Evolutionary conservation across 2,329 filamentous ascomycete genomes (phyloP), one percentile per base, ranked within the genome.

Genomic region (Elsinoe necatrix): DNA sequence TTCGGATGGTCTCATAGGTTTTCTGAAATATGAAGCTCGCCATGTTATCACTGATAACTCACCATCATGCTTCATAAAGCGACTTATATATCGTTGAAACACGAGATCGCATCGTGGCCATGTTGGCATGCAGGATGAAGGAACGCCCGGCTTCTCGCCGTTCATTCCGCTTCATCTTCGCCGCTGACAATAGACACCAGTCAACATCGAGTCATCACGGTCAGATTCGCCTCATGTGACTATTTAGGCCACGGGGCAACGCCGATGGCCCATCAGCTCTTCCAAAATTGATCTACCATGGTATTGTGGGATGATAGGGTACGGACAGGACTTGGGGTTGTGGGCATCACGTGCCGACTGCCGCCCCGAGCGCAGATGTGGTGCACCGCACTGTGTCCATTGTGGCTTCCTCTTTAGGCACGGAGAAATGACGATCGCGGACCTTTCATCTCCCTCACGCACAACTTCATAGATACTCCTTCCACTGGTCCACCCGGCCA

Each of bases 341-440:
- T 3, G 14, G 9, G 34, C 12, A 23, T 48, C 43, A 48, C 43
- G 43, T 48, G 43, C 43, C 21, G 23, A n/a, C 2, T 2, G 8
- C 23, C 12, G 23, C 5, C 27, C 4, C 8, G n/a, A 29, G 6
- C n/a, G 21, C 39, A 43, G 21, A 43, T 29, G 14, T 37, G 39
- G 39, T 43, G 7, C 16, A 37, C 34, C 34, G 34, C 12, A 37
- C 16, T 16, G 39, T 20, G 20, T 16, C 39, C 39, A 4, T 20
- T 23, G 7, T 48, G 43, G 25, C 43, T 48, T 48, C 43, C 43
- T 48, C 14, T 48, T 48, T 48, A 12, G 43, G 9, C 43, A 48
- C 43, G 43, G 43, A 48, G 43, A 48, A 48, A 48, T 29, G 43
- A 29, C 4, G 43, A 48, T 48, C 43, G 43, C 25, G 43, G 43